Percentiles rank a stretch among this genome's conserved stretches.
Evolutionary conservation across 208 protist genomes (phyloP).

Genomic region (Trypanosoma scelopori): DNA sequence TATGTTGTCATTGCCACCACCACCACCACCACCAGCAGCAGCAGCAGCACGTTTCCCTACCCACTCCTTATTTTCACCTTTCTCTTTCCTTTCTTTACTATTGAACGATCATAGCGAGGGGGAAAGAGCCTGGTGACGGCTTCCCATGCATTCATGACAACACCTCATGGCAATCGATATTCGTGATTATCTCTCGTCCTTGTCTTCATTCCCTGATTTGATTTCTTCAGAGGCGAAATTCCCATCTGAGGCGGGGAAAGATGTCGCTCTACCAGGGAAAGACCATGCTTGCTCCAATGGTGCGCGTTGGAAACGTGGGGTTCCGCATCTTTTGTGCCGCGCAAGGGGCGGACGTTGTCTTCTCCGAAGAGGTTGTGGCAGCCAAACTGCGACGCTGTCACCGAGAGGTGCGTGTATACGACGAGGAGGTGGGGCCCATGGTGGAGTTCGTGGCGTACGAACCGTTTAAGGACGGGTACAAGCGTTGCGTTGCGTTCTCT

Average conservation of each 20-base stretch:
- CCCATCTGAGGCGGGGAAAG: not conserved
- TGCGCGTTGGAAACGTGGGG: slow-evolving; percentile 90
- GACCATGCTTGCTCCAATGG: slow-evolving; percentile 95
- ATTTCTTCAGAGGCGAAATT: slow-evolving; percentile 6
- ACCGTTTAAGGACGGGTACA: slow-evolving; percentile 67
- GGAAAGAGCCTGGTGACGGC: not conserved
- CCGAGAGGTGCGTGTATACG: slow-evolving; percentile 63
- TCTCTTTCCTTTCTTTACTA: slow-evolving; percentile 15
- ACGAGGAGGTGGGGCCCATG: slow-evolving; percentile 34
- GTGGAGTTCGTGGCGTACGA: slow-evolving; percentile 90
- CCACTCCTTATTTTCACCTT: not conserved
- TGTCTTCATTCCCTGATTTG: slow-evolving; percentile 29
- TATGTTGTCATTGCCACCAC: too few relatives aligned
- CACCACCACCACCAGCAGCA: too few relatives aligned
- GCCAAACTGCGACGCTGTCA: slow-evolving; percentile 81
- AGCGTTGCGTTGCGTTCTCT: slow-evolving; percentile 61
- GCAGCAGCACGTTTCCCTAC: not conserved
- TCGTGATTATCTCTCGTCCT: slow-evolving; percentile 9
- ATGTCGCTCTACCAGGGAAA: slow-evolving; percentile 66
- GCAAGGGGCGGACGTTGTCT: slow-evolving; percentile 96
- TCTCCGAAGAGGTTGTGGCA: slow-evolving; percentile 97
- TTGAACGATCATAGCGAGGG: not conserved
- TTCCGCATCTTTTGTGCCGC: slow-evolving; percentile 90
- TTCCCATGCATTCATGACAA: not conserved
- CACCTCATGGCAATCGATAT: not conserved